phyloP scores from a whole-genome alignment of 805 yeast genomes.

The Candida parachauliodes region DNA sequence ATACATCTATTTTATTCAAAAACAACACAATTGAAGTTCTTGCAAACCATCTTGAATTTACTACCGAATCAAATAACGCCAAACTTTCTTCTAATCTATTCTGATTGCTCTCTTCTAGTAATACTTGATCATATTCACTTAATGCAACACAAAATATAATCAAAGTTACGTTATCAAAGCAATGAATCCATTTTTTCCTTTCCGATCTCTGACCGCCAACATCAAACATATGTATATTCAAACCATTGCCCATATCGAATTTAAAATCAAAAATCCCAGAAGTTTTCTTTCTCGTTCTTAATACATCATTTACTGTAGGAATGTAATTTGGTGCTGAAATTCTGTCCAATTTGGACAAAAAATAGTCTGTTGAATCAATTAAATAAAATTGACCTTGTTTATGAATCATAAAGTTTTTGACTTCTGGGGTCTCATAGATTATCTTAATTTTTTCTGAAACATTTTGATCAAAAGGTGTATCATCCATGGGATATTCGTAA shows the following conservation, averaged over 20 bases:
- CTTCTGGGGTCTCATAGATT: conserved; percentile 57
- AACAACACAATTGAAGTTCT: conserved; percentile 83
- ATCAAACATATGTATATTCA: conserved; percentile 53
- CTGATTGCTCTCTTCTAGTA: conserved; percentile 71
- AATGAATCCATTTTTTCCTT: conserved; percentile 95
- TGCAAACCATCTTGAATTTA: conserved; percentile 89
- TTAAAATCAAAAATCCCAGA: conserved; percentile 86
- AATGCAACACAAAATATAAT: conserved; percentile 89
- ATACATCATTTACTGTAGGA: conserved; percentile 74
- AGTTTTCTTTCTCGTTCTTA: conserved; percentile 86
- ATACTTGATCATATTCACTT: conserved; percentile 84
- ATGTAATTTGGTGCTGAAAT: conserved; percentile 58
- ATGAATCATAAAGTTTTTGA: conserved; percentile 51
- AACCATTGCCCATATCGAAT: conserved; percentile 63
- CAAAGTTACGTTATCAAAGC: conserved; percentile 88
- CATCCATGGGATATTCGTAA: conserved; percentile 51
- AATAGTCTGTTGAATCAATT: conserved; percentile 81
- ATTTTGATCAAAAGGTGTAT: conserved; percentile 47
- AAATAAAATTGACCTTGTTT: conserved; percentile 72
- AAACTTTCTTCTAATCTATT: conserved; percentile 80
- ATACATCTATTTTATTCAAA: conserved; percentile 85
- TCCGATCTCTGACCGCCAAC: conserved; percentile 97
- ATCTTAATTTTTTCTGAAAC: conserved; percentile 47
- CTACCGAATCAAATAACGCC: conserved; percentile 82
- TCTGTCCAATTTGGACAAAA: conserved; percentile 62